These are phyloP conservation scores for Scutellaria barbata DNA, from an alignment of 257 asterid species.

Conservation along the genomic window DNA sequence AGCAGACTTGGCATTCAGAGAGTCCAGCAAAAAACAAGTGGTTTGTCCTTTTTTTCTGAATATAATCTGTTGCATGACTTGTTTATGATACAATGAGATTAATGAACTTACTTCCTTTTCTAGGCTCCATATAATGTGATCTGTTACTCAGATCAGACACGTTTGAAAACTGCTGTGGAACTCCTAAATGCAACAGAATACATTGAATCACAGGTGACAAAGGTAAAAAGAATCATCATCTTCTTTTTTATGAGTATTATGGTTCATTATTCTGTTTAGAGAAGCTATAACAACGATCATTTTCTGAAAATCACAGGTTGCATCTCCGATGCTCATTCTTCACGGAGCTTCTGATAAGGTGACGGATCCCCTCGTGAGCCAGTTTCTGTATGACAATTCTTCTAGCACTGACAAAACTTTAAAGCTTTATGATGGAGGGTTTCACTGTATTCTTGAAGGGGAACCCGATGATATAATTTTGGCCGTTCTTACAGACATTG, in stretches of 20 bases:
- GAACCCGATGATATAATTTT: slow-evolving; percentile 90
- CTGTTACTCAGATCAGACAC: slow-evolving; percentile 80
- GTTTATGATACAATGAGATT: background rate
- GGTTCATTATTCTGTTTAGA: background rate
- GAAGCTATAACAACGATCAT: background rate
- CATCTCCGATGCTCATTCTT: slow-evolving; percentile 81
- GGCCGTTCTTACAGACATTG: slow-evolving; percentile 71
- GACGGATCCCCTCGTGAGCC: slow-evolving; percentile 91
- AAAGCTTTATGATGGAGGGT: slow-evolving; percentile 85
- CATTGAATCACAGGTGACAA: slow-evolving; percentile 75
- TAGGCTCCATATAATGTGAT: slow-evolving; percentile 93
- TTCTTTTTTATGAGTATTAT: background rate
- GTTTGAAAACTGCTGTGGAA: slow-evolving; percentile 87
- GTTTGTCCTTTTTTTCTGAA: slow-evolving; percentile 40
- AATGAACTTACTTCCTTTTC: slow-evolving; percentile 27
- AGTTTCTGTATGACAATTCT: slow-evolving; percentile 66
- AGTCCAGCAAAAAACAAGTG: slow-evolving; percentile 64
- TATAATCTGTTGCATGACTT: background rate
- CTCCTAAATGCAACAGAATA: slow-evolving; percentile 82
- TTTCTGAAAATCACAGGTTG: slow-evolving; percentile 48
- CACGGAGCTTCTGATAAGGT: slow-evolving; percentile 96
- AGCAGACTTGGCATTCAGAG: slow-evolving; percentile 88
- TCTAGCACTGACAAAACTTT: slow-evolving; percentile 78
- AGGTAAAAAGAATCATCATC: slow-evolving; percentile 44
- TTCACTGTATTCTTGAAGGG: slow-evolving; percentile 97